Base-by-base conservation (phyloP, 768 basidiomycete species). In the Mycena haematopus region DNA sequence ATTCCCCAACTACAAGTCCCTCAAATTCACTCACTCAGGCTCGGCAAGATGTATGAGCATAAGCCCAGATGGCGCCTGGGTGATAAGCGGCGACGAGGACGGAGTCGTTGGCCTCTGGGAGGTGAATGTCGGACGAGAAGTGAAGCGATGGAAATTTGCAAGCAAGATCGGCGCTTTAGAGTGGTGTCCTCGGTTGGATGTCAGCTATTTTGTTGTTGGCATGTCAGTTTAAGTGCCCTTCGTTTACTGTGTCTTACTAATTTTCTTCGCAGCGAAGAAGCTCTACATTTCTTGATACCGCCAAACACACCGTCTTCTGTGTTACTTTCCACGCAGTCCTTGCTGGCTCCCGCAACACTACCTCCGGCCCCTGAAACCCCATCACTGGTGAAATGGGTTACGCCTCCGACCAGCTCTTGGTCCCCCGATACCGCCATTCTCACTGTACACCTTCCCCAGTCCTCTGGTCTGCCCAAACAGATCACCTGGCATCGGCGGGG, bases 81-180 rank as follows among this genome's bases (percentile, higher is more conserved):
- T 88, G 9, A 84, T 91, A 38, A 96, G 93, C 59, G 97, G 95
- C 6, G 94, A 95, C 63, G 97, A 99, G 72, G 83, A 83, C 64
- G 97, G 97, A 4, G 76, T 86, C 29, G 89, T 98, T 21, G 85
- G 89, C 65, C 76, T 99, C 51, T 99, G 96, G 95, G 97, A 99
- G 74, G 86, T 91, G 21, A 87, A 86, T 49, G 90, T 96, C 52
- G 97, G 97, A 8, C 83, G 90, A 58, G 92, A 95, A 73, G 86
- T 95, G 24, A 91, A 90, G 76, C 83, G 86, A 68, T 99, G 95
- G 95, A 84, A 85, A 70, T 86, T 98, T 66, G 83, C 86, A 58
- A 78, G 84, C 67, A 93, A 90, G 70, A 83, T 99, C 65, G 91
- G 92, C 47, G 83, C 92, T 29, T 76, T 96, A 10, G 93, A 94